Conservation (phyloP, 345 rosid species). For the Gossypium stocksii region DNA sequence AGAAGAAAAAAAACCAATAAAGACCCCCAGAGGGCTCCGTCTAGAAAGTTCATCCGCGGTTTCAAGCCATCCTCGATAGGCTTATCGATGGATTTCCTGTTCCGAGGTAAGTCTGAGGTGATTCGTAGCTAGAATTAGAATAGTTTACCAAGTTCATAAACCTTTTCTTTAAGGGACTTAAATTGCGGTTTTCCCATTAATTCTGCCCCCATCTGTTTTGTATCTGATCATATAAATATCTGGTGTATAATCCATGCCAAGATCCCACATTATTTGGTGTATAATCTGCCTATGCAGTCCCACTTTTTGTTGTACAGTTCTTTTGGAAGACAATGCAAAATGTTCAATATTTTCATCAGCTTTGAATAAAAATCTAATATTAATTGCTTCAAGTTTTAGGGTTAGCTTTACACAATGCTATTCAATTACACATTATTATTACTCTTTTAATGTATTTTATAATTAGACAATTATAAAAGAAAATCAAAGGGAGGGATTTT, state of each 20-base stretch:
- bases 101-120: conserved; percentile 57
- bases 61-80: conserved; percentile 53
- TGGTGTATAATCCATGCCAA: conserved; percentile 14
- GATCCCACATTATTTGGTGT: conserved; percentile 6
- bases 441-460: too few species aligned
- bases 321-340: neutral
- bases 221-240: conserved; percentile 17
- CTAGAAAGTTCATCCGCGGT: conserved; percentile 46
- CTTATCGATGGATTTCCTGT: conserved; percentile 46
- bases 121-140: conserved; percentile 42
- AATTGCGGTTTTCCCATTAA: neutral
- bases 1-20: conserved; percentile 38
- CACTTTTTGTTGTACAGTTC: conserved; percentile 24
- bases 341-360: too few species aligned
- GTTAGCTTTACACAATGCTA: too few species aligned
- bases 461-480: too few species aligned
- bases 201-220: conserved; percentile 16
- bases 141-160: neutral
- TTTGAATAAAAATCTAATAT: too few species aligned
- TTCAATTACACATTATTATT: too few species aligned
- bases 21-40: conserved; percentile 36
- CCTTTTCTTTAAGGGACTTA: neutral
- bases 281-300: conserved; percentile 17
- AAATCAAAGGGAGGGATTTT: too few species aligned
- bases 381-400: too few species aligned